Evolutionary conservation across 1,139 yeast genomes (phyloP), one percentile per base, ranked within the genome.

Genomic region (Arxiozyma heterogenica): DNA sequence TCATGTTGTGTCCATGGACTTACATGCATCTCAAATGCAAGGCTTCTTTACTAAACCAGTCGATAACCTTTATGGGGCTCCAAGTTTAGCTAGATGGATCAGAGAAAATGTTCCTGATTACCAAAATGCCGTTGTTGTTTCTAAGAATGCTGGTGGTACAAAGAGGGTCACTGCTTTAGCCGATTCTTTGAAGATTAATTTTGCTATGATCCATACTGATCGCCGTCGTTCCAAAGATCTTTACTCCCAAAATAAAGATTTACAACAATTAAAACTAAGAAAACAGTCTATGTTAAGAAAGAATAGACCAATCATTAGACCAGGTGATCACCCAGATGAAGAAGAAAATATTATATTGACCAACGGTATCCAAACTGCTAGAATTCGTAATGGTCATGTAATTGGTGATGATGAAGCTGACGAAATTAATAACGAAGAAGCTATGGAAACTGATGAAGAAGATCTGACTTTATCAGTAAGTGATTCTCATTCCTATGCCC

Each of bases 1-100:
- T 72, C 99, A 93, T 73, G 95, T 93, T 59, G 94, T 93, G 45
- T 88, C 96, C 7, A 91, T 93, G 98, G 99, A 93, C 70, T 76
- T 93, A 63, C 98, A 94, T 69, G 98, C 98, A 30, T 84, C 96
- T 44, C 99, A 93, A 72, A 94, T 93, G 98, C 99, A 93, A 75
- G 99, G 99, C 17, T 93, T 94, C 68, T 93, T 93, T 75, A 82
- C 95, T 46, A 90, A 90, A 66, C 98, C 99, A 0, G 98, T 93
- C 34, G 99, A 93, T 71, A 93, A 93, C 70, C 75, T 93, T 59
- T 90, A 88, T 66, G 98, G 97, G 30, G 97, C 96, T 4, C 98
- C 98, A 50, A 89, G 96, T 48, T 79, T 94, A 61, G 98, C 96
- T 25, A 82, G 89, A 65, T 94, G 98, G 98, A 91, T 93, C 66